Percentiles rank a stretch among this genome's conserved stretches.
phyloP scores from a whole-genome alignment of 2,329 filamentous ascomycete genomes.

The Diaporthe sp. region DNA sequence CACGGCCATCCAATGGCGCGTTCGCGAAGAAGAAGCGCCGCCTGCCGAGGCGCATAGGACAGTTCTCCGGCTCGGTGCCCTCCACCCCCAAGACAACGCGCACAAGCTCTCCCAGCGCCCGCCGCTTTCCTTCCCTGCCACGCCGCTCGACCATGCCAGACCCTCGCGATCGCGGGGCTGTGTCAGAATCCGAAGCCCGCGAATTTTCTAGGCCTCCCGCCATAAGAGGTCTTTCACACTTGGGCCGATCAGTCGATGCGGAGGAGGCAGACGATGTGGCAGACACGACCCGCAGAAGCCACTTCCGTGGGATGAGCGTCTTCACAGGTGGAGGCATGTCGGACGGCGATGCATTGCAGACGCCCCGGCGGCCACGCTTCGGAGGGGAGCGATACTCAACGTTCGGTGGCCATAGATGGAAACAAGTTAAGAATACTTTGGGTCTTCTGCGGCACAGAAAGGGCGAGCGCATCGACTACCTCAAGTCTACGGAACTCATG shows the following conservation, averaged over 20 bases:
- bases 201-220: conserved; percentile 54
- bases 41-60: conserved; percentile 67
- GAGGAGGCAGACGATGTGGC: conserved; percentile 63
- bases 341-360: conserved; percentile 69
- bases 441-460: conserved; percentile 85
- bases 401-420: conserved; percentile 88
- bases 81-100: conserved; percentile 70
- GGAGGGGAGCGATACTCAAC: conserved; percentile 78
- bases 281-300: conserved; percentile 55
- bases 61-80: conserved; percentile 73
- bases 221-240: conserved; percentile 37
- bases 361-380: conserved; percentile 70
- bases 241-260: conserved; percentile 54
- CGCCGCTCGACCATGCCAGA: conserved; percentile 78
- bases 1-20: conserved; percentile 55
- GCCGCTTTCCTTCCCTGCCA: conserved; percentile 68
- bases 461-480: conserved; percentile 90
- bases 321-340: conserved; percentile 74
- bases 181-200: conserved; percentile 83
- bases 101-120: conserved; percentile 57
- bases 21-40: conserved; percentile 75
- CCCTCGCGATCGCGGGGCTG: conserved; percentile 70
- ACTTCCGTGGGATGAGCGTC: conserved; percentile 76
- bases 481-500: conserved; percentile 96
- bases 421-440: conserved; percentile 90